phyloP scores from a whole-genome alignment of 75 land plant genomes.

The Ceratopteris richardii region DNA sequence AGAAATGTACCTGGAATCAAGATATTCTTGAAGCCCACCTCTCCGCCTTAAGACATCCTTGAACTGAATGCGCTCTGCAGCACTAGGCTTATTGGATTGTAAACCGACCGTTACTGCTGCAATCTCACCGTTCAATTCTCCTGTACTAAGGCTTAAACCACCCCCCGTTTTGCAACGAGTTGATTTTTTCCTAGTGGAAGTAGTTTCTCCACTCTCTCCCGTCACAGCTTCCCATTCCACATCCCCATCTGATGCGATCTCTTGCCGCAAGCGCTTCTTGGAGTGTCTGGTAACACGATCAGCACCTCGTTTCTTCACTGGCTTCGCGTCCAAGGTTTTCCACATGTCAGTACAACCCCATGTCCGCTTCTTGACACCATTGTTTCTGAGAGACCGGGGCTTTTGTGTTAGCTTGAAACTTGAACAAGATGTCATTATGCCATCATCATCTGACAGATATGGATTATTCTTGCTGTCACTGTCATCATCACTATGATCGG shows the following conservation, averaged over 20 bases:
- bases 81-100: slow-evolving; percentile 48
- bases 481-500: too few species aligned
- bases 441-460: too few species aligned
- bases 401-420: too few species aligned
- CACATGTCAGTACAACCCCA: too few species aligned
- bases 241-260: slow-evolving; percentile 94
- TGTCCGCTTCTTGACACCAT: too few species aligned
- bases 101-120: slow-evolving; percentile 94
- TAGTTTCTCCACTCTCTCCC: slow-evolving; percentile 39
- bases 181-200: slow-evolving; percentile 22
- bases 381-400: too few species aligned
- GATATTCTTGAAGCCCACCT: slow-evolving; percentile 88
- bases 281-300: slow-evolving; percentile 35
- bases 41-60: slow-evolving; percentile 81
- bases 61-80: slow-evolving; percentile 79
- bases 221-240: slow-evolving; percentile 69
- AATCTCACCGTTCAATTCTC: slow-evolving; percentile 37
- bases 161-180: slow-evolving; percentile 13
- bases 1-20: slow-evolving; percentile 76
- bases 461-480: too few species aligned
- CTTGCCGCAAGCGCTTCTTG: slow-evolving; percentile 53
- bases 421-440: too few species aligned
- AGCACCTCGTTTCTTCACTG: too few species aligned
- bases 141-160: slow-evolving; percentile 9
- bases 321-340: too few species aligned